Conservation (phyloP, 768 basidiomycete genomes). For the Leccinum rimulosum region DNA sequence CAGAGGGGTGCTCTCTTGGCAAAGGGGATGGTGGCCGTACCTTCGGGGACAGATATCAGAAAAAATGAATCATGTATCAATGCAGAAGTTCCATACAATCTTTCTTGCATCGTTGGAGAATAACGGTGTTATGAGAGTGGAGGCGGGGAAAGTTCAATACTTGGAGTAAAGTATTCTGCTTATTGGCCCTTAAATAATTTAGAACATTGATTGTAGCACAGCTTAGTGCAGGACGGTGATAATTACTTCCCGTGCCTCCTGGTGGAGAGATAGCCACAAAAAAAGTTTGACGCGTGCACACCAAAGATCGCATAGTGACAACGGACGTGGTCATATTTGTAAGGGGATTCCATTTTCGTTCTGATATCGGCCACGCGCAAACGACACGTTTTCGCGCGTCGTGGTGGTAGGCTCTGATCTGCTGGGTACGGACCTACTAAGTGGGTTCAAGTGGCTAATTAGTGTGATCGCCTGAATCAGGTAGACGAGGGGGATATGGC, state of each 20-base stretch:
- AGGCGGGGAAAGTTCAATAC: background rate
- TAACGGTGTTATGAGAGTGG: background rate
- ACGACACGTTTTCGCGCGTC: background rate
- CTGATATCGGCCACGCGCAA: background rate
- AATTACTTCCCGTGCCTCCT: background rate
- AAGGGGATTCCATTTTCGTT: background rate
- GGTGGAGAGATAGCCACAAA: constrained; percentile 2
- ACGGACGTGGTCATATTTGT: background rate
- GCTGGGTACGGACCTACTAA: background rate
- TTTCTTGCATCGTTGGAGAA: constrained; percentile 10
- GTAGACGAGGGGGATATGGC: background rate
- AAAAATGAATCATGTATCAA: background rate
- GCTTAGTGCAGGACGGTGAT: background rate
- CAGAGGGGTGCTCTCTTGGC: background rate
- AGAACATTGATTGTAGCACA: constrained; percentile 7
- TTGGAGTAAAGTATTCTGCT: background rate
- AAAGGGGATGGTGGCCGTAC: background rate
- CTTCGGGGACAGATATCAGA: constrained; percentile 9
- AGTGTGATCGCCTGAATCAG: background rate
- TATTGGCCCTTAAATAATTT: constrained; percentile 10
- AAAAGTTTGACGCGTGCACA: background rate
- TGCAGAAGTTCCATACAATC: constrained; percentile 6
- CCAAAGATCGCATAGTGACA: background rate
- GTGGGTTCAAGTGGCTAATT: background rate
- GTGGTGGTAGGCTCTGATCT: background rate